Conservation (phyloP, 2,329 filamentous ascomycete species). For the Pestalotiopsis sp. region DNA sequence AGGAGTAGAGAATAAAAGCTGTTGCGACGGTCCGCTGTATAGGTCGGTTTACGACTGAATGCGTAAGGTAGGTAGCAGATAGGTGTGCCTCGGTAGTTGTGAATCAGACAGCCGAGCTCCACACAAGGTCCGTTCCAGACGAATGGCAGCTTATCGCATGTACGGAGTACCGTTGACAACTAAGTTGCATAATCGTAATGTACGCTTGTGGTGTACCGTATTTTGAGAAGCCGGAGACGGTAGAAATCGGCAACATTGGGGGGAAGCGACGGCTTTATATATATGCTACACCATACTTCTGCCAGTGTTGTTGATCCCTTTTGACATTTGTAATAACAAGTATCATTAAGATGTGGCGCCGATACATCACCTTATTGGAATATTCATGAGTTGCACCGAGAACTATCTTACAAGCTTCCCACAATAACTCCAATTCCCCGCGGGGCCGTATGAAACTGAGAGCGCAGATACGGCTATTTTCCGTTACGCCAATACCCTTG, state of each 20-base stretch:
- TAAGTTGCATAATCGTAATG: not conserved
- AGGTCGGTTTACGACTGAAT: not conserved
- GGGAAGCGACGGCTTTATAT: no score
- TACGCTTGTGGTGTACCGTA: not conserved
- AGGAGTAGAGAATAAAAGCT: not conserved
- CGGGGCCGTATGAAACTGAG: not conserved
- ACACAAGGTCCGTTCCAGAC: not conserved
- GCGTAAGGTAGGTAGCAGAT: not conserved
- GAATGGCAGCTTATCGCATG: not conserved
- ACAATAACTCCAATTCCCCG: not conserved
- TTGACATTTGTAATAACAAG: no score
- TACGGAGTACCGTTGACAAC: not conserved
- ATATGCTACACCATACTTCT: no score
- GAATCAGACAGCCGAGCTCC: constrained; percentile 1
- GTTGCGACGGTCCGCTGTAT: not conserved
- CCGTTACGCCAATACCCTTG: not conserved
- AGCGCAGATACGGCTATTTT: not conserved
- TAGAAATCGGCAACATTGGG: no score
- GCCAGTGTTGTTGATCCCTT: no score
- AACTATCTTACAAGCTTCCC: not conserved
- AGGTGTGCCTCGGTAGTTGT: constrained; percentile 2
- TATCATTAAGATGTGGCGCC: no score
- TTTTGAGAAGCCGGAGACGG: no score
- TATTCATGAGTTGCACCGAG: no score
- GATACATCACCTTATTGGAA: no score